These are phyloP conservation scores for Bjerkandera adusta DNA, from an alignment of 1,284 basidiomycete species.

Conservation along the genomic window DNA sequence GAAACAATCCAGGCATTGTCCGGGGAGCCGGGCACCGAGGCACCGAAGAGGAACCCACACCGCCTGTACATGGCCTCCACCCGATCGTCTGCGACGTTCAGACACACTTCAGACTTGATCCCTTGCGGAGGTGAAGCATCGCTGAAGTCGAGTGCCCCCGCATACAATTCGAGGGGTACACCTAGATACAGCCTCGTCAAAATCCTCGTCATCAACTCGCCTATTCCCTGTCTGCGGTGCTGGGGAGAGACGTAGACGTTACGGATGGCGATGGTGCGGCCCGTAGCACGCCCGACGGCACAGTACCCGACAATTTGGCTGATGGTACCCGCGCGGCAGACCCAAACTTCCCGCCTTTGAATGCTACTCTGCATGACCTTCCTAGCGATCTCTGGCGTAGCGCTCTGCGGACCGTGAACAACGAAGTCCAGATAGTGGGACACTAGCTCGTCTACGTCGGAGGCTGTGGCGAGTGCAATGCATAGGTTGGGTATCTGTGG, in stretches of 20 bases:
- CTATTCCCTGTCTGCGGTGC: constrained; percentile 21
- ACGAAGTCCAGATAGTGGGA: no score
- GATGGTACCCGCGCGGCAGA: constrained; percentile 15
- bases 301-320: constrained; percentile 16
- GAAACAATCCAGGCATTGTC: no score
- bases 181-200: constrained; percentile 16
- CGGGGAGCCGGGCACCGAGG: no score
- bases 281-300: constrained; percentile 17
- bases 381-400: no score
- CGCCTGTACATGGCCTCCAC: constrained; percentile 13
- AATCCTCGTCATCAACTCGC: constrained; percentile 19
- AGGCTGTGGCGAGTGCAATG: no score
- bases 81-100: constrained; percentile 14
- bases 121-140: background rate
- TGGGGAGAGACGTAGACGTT: constrained; percentile 22
- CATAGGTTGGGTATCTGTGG: no score
- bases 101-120: constrained; percentile 13
- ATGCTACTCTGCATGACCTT: no score
- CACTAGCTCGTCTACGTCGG: no score
- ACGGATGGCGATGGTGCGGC: constrained; percentile 21
- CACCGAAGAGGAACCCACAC: constrained; percentile 15
- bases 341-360: constrained; percentile 19
- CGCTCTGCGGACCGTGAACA: no score
- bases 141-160: background rate
- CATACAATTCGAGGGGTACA: background rate